These are phyloP conservation scores for Colletotrichum zoysiae DNA, from an alignment of 2,329 filamentous ascomycete genomes.

Conservation along the genomic window DNA sequence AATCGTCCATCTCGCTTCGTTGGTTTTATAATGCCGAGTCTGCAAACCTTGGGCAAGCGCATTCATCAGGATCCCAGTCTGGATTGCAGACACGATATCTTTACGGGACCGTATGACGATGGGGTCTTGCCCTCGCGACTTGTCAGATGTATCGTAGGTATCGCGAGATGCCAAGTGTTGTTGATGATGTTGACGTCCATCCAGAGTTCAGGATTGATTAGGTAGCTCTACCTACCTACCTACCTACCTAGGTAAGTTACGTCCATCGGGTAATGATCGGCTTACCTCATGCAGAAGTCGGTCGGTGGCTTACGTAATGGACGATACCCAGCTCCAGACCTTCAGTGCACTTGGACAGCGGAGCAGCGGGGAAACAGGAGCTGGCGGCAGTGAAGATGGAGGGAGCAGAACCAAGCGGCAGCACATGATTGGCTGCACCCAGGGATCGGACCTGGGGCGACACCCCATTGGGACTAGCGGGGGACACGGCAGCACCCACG, in stretches of 20 bases:
- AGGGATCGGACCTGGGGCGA: constrained; percentile 20
- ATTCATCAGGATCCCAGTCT: not conserved
- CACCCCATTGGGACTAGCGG: constrained; percentile 9
- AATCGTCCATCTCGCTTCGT: not conserved
- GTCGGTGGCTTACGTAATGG: no score
- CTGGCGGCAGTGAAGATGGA: constrained; percentile 16
- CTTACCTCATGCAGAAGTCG: no score
- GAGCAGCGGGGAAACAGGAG: constrained; percentile 27
- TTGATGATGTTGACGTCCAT: constrained; percentile 1
- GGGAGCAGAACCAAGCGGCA: constrained; percentile 1
- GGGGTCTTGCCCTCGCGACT: not conserved
- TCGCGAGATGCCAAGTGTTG: not conserved
- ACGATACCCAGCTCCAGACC: no score
- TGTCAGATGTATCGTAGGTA: not conserved
- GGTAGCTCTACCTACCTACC: no score
- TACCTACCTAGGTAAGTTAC: no score
- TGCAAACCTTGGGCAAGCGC: not conserved
- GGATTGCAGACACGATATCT: not conserved
- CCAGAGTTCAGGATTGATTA: not conserved
- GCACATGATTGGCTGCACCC: constrained; percentile 21
- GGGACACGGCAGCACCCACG: constrained; percentile 22
- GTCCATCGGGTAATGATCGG: no score
- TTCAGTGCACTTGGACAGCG: constrained; percentile 25
- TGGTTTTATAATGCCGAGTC: not conserved
- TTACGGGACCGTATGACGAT: not conserved